Evolutionary conservation across 192 early-diverging fungal genomes (phyloP).

Genomic region (Coemansia sp.): DNA sequence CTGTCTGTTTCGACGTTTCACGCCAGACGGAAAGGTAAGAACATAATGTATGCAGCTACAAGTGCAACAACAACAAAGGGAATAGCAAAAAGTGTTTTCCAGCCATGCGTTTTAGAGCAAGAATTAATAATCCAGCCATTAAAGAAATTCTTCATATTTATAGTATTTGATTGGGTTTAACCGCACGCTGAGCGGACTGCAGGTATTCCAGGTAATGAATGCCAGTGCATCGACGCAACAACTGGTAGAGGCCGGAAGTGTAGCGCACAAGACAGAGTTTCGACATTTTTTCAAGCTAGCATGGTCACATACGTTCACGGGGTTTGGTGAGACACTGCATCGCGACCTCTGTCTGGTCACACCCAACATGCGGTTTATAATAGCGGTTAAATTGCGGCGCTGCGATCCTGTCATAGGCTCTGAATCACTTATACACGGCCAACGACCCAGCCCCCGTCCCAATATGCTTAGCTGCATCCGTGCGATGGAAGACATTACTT

Average conservation of each 20-base stretch:
- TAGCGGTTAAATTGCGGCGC: slow-evolving; percentile 32
- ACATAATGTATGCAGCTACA: too few species aligned
- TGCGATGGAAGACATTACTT: slow-evolving; percentile 45
- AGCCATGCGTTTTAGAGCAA: too few species aligned
- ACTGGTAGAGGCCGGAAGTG: slow-evolving; percentile 17
- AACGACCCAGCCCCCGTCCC: slow-evolving; percentile 1
- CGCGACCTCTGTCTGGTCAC: slow-evolving; percentile 50
- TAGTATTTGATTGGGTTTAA: slow-evolving; percentile 47
- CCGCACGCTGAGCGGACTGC: slow-evolving; percentile 40
- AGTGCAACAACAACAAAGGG: too few species aligned
- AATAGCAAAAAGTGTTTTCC: too few species aligned
- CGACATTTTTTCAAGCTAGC: slow-evolving; percentile 41
- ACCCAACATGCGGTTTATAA: slow-evolving; percentile 27
- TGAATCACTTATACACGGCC: not conserved
- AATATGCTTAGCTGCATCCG: slow-evolving; percentile 33
- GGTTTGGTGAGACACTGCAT: slow-evolving; percentile 43
- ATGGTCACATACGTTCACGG: slow-evolving; percentile 37
- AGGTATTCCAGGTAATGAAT: slow-evolving; percentile 28
- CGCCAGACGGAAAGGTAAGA: slow-evolving; percentile 48
- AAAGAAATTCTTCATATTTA: not conserved
- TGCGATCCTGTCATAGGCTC: not conserved
- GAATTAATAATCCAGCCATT: too few species aligned
- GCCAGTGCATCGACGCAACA: slow-evolving; percentile 31
- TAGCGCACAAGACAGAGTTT: slow-evolving; percentile 38
- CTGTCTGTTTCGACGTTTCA: slow-evolving; percentile 51